Base-by-base conservation (phyloP, 2,329 filamentous ascomycete species). In the Trichoderma koningii region DNA sequence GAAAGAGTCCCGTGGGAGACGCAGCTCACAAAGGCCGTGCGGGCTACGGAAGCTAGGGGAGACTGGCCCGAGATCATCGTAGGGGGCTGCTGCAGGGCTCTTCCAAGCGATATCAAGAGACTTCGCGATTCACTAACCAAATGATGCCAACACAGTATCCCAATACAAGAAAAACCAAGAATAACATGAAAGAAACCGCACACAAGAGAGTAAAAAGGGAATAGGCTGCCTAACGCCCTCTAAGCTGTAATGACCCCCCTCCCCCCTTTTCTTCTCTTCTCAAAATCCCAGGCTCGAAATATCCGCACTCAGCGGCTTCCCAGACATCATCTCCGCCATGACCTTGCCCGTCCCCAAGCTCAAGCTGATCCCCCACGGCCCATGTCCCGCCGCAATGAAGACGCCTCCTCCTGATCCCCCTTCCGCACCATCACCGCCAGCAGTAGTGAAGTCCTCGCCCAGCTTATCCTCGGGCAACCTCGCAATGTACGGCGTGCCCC, bases 301-400 rank as follows among this genome's bases (percentile, higher is more conserved):
- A 76, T 90, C 85, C 1, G 83, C 87, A 67, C 85, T 89, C 57
- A 83, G 76, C 66, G 76, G 73, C 66, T 80, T 77, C 2, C 86
- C 87, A 70, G 85, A 81, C 48, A 91, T 81, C 82, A 93, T 81
- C 76, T 93, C 89, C 12, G 88, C 83, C 77, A 93, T 78, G 6
- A 91, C 85, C 69, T 84, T 83, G 0, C 90, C 91, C 0, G 89
- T 93, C 1, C 89, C 90, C 34, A 91, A 76, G 17, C 81, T 80
- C 71, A 87, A 72, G 55, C 81, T 83, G 28, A 89, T 89, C 0
- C 90, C 90, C 90, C 90, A 93, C 0, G 90, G 88, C 0, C 90
- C 90, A 78, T 93, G 90, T 0, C 91, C 90, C 4, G 87, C 81
- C 1, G 88, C 87, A 44, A 93, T 74, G 72, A 85, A 93, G 0